phyloP scores from a whole-genome alignment of 73 alveolate species.

The Uronychia setigera region DNA sequence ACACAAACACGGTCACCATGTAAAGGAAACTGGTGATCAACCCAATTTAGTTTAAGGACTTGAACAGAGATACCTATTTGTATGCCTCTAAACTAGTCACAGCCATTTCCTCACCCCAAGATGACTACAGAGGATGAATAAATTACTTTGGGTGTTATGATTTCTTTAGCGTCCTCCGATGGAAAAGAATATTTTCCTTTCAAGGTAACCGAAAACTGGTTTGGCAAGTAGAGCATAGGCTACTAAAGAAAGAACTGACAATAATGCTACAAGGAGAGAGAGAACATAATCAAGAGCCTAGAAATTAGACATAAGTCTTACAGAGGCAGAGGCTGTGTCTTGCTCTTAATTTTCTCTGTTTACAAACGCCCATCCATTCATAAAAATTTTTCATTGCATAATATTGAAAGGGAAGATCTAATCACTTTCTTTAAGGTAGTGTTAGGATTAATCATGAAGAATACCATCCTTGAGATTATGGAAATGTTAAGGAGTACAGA shows the following conservation, averaged over 20 bases:
- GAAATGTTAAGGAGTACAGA: not conserved
- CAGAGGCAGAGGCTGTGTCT: not conserved
- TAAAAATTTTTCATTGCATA: too few relatives aligned
- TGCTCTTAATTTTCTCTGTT: not conserved
- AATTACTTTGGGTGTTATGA: too few relatives aligned
- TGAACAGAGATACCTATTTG: not conserved
- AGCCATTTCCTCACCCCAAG: too few relatives aligned
- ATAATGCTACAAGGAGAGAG: not conserved
- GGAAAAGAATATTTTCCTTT: not conserved
- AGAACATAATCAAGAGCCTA: not conserved
- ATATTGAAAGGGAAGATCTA: too few relatives aligned
- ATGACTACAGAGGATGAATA: too few relatives aligned
- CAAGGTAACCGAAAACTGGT: not conserved
- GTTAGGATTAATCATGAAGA: too few relatives aligned
- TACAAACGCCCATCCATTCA: not conserved
- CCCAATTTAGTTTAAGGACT: not conserved
- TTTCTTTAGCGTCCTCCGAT: constrained; percentile 1
- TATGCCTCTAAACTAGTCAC: not conserved
- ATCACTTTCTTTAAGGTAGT: too few relatives aligned
- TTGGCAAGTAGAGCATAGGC: not conserved
- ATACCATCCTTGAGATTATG: too few relatives aligned
- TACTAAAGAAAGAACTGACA: not conserved
- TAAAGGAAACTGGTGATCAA: not conserved
- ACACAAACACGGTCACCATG: not conserved
- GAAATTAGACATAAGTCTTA: not conserved